These are phyloP conservation scores for Thalassiosira hispida DNA, from an alignment of 352 stramenopile species.

Conservation along the genomic window DNA sequence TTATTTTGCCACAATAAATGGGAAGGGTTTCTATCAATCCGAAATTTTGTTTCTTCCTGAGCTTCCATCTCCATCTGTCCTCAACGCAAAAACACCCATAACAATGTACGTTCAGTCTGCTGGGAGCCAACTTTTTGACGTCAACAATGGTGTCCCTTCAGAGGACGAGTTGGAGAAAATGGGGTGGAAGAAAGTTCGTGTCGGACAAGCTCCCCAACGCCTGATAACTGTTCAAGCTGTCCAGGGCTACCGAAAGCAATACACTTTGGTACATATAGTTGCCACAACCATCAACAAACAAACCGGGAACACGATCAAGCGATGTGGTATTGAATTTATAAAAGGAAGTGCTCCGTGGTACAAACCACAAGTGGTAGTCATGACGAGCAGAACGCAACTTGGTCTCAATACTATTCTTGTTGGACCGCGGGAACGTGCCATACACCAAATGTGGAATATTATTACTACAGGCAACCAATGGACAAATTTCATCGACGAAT, in stretches of 20 bases:
- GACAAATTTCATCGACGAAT: neutral
- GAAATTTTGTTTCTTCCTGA: constrained; percentile 5
- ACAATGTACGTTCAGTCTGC: no score
- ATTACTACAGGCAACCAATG: neutral
- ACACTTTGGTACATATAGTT: neutral
- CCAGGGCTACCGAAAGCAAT: neutral
- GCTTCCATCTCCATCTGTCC: neutral
- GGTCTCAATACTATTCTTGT: neutral
- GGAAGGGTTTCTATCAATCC: constrained; percentile 8
- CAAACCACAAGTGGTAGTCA: constrained; percentile 1
- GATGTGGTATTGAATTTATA: no score
- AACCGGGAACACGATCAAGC: neutral
- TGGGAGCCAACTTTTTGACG: no score
- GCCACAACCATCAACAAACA: constrained; percentile 1
- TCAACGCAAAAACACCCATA: neutral
- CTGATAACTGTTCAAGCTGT: neutral
- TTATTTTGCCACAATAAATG: constrained; percentile 24
- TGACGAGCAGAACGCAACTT: neutral
- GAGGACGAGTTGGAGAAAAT: no score
- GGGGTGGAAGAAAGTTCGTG: no score
- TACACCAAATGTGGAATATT: constrained; percentile 2
- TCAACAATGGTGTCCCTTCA: no score
- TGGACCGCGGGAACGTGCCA: neutral
- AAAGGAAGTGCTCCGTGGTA: neutral
- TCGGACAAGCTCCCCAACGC: neutral